Conservation (phyloP, 2,329 filamentous ascomycete species). For the Colletotrichum lindemuthianum region DNA sequence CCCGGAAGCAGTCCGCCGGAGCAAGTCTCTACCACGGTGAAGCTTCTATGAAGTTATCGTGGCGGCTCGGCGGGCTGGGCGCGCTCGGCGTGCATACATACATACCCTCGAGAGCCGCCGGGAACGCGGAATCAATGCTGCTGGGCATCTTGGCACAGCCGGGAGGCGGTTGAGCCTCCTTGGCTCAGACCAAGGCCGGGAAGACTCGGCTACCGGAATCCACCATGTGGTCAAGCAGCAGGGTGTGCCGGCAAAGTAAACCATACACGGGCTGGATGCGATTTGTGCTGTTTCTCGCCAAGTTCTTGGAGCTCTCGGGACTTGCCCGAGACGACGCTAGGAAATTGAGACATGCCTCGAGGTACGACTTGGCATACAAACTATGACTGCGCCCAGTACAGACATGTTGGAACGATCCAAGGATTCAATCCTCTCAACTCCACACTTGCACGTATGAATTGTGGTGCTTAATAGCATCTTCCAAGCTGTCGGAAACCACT, state of each 20-base stretch:
- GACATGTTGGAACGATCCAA: slow-evolving; percentile 5
- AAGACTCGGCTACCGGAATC: neutral
- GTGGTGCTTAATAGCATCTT: neutral
- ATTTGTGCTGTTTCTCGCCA: too few species aligned
- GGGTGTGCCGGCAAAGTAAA: neutral
- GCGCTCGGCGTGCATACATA: neutral
- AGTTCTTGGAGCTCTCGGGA: slow-evolving; percentile 22
- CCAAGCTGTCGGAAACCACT: slow-evolving; percentile 10
- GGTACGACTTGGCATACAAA: slow-evolving; percentile 16
- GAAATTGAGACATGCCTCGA: slow-evolving; percentile 1
- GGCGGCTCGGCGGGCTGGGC: slow-evolving; percentile 11
- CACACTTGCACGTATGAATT: neutral
- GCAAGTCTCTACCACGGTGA: neutral
- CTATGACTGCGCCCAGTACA: slow-evolving; percentile 24
- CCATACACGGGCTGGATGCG: neutral
- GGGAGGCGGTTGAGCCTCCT: slow-evolving; percentile 3
- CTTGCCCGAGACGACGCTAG: slow-evolving; percentile 10
- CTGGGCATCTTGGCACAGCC: neutral
- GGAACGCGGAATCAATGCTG: neutral
- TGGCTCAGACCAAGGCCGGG: slow-evolving; percentile 5
- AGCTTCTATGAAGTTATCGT: neutral
- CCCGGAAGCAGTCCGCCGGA: neutral
- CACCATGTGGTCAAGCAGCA: neutral
- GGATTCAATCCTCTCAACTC: slow-evolving; percentile 7
- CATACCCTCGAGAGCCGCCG: neutral